These are phyloP conservation scores for Warburgia ugandensis DNA, from an alignment of 164 flowering plant species.

Conservation along the genomic window DNA sequence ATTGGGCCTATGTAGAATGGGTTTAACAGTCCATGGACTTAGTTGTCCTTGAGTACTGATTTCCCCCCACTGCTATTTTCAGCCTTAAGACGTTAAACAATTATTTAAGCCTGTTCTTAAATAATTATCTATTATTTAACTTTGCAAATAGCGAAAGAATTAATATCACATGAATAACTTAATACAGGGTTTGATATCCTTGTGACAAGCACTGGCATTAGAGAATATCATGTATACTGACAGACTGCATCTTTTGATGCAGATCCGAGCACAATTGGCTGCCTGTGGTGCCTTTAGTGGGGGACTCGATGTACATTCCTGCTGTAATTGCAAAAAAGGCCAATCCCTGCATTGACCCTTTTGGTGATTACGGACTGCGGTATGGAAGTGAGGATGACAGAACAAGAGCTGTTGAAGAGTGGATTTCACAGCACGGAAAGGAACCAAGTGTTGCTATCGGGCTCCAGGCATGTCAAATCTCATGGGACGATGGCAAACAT, in stretches of 20 bases:
- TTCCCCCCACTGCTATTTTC: too few relatives aligned
- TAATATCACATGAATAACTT: too few relatives aligned
- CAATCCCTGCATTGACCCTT: constrained; percentile 61
- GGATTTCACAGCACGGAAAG: constrained; percentile 79
- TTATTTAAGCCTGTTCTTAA: background rate
- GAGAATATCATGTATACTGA: too few relatives aligned
- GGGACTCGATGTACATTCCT: constrained; percentile 94
- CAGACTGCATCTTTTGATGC: constrained; percentile 21
- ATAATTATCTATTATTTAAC: too few relatives aligned
- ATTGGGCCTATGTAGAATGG: too few relatives aligned
- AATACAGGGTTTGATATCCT: too few relatives aligned
- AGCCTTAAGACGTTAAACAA: too few relatives aligned
- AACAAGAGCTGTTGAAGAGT: constrained; percentile 38
- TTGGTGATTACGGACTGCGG: constrained; percentile 36
- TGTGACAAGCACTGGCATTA: too few relatives aligned
- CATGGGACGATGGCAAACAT: constrained; percentile 78
- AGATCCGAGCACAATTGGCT: constrained; percentile 92
- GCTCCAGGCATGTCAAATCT: constrained; percentile 93
- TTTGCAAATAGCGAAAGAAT: too few relatives aligned
- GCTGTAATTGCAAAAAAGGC: constrained; percentile 59
- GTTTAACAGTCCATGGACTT: too few relatives aligned
- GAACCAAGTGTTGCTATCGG: constrained; percentile 84
- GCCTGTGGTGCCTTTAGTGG: constrained; percentile 88
- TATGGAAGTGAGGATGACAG: constrained; percentile 35
- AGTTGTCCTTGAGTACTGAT: too few relatives aligned